Conservation (phyloP, 345 rosid genomes). For the Lagerstroemia speciosa region DNA sequence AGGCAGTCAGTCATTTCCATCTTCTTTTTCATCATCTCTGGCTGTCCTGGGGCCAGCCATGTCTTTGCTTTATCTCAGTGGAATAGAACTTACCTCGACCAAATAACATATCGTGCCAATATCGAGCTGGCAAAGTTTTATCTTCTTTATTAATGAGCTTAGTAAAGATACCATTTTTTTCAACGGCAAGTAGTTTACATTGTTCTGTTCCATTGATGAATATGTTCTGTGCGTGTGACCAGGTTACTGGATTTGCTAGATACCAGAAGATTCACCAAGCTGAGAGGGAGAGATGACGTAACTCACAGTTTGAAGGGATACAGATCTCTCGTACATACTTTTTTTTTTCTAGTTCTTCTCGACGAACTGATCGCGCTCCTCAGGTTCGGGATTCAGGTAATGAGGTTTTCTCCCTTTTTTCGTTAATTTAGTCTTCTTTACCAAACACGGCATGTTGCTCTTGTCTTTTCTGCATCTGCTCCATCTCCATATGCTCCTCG, state of each 20-base stretch:
- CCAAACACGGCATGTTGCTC: neutral
- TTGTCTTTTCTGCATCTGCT: neutral
- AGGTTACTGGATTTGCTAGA: constrained; percentile 82
- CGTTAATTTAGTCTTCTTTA: neutral
- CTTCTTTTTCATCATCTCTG: neutral
- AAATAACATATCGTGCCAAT: neutral
- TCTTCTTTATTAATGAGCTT: neutral
- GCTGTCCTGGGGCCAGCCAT: neutral
- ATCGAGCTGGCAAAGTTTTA: neutral
- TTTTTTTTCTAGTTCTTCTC: neutral
- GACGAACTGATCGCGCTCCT: constrained; percentile 18
- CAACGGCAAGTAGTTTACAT: neutral
- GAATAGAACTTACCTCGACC: neutral
- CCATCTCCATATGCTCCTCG: neutral
- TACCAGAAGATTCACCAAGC: constrained; percentile 52
- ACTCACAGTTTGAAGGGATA: neutral
- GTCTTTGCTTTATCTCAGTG: neutral
- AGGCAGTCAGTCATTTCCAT: neutral
- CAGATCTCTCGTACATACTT: neutral
- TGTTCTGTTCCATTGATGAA: neutral
- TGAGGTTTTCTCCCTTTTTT: neutral
- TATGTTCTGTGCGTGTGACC: constrained; percentile 12
- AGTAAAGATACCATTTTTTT: neutral
- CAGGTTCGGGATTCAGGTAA: constrained; percentile 30
- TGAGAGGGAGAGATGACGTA: constrained; percentile 40